Evolutionary conservation across 2,329 filamentous ascomycete genomes (phyloP).

Genomic region (Phaeosphaeriaceae sp.): DNA sequence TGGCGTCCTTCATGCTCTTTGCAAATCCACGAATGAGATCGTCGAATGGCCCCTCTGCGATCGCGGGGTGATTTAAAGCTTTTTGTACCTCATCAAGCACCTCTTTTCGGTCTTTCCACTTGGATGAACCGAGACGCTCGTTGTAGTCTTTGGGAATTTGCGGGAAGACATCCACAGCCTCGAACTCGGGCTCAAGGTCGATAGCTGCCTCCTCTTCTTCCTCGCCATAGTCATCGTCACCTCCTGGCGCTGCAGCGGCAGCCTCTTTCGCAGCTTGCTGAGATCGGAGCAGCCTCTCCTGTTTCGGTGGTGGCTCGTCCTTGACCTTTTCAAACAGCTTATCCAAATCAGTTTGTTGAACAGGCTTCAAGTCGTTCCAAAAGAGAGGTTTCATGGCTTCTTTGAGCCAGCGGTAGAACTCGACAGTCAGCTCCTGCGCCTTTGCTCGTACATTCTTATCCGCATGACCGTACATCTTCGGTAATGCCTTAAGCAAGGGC

Average conservation of each 20-base stretch:
- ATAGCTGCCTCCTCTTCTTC: slow-evolving; percentile 72
- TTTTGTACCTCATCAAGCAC: slow-evolving; percentile 82
- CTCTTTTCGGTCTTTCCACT: slow-evolving; percentile 99
- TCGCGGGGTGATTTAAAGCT: slow-evolving; percentile 81
- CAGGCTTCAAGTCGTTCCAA: slow-evolving; percentile 93
- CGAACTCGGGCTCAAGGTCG: slow-evolving; percentile 69
- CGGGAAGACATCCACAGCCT: slow-evolving; percentile 83
- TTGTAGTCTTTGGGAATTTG: slow-evolving; percentile 83
- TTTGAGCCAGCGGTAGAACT: slow-evolving; percentile 95
- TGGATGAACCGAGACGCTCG: slow-evolving; percentile 85
- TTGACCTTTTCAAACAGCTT: slow-evolving; percentile 94
- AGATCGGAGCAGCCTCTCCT: slow-evolving; percentile 84
- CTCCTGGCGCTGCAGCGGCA: slow-evolving; percentile 68
- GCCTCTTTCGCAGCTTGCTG: slow-evolving; percentile 84
- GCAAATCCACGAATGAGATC: slow-evolving; percentile 85
- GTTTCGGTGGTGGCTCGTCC: slow-evolving; percentile 83
- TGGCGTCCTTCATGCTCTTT: slow-evolving; percentile 99
- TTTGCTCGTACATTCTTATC: slow-evolving; percentile 98
- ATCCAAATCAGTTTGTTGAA: slow-evolving; percentile 93
- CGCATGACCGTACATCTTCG: slow-evolving; percentile 92
- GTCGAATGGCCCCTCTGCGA: slow-evolving; percentile 88
- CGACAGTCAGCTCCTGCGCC: slow-evolving; percentile 87
- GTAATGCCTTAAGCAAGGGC: slow-evolving; percentile 82
- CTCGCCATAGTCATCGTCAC: slow-evolving; percentile 52
- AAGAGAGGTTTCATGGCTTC: slow-evolving; percentile 99